A percentile compares a stretch with the other conserved stretches of the same genome.
Conservation (phyloP, 2,329 filamentous ascomycete species). For the Paecilomyces sp. region DNA sequence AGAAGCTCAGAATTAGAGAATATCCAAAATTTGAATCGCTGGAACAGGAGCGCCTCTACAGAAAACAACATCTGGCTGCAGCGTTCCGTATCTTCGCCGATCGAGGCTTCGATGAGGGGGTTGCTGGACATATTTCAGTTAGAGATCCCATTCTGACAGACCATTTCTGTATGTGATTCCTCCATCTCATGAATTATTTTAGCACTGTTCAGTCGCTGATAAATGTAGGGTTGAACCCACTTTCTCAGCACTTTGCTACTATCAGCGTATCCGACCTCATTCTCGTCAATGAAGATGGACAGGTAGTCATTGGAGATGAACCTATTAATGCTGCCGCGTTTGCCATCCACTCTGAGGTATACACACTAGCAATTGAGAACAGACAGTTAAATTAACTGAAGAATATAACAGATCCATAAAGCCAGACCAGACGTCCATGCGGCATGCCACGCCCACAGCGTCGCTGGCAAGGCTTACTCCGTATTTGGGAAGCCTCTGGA, state of each 20-base stretch:
- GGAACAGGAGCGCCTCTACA: conserved; percentile 35
- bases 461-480: conserved; percentile 41
- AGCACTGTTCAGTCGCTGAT: not conserved
- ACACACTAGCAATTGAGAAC: conserved; percentile 47
- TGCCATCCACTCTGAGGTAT: conserved; percentile 40
- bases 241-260: conserved; percentile 38
- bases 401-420: conserved; percentile 4
- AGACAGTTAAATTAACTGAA: not conserved
- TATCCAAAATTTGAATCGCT: conserved; percentile 37
- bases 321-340: conserved; percentile 42
- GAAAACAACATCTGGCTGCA: conserved; percentile 40
- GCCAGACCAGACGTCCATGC: conserved; percentile 27
- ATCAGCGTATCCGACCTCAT: conserved; percentile 37
- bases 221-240: conserved; percentile 32
- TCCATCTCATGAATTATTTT: not conserved
- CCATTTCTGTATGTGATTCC: conserved; percentile 23
- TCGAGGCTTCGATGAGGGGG: conserved; percentile 32
- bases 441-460: conserved; percentile 39
- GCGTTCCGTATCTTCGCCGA: conserved; percentile 38
- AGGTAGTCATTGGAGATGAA: conserved; percentile 34
- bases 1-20: conserved; percentile 38
- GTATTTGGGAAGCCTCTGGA: conserved; percentile 40
- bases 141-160: conserved; percentile 29
- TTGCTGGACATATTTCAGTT: conserved; percentile 41
- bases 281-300: conserved; percentile 36